phyloP scores from a whole-genome alignment of 2,329 filamentous ascomycete species.

The Ophiostoma fasciatum region DNA sequence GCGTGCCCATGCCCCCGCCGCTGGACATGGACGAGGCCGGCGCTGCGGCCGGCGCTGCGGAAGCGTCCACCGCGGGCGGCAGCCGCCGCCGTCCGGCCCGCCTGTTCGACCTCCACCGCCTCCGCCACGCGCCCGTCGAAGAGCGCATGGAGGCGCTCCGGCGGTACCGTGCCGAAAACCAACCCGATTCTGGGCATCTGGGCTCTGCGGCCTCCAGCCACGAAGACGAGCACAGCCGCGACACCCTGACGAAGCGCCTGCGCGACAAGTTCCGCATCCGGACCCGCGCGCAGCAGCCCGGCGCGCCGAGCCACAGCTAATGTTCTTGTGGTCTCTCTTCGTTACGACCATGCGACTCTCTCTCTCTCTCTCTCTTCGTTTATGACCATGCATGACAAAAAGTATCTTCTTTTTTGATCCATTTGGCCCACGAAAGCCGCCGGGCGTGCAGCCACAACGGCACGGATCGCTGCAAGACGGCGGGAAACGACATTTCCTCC shows the following conservation, averaged over 20 bases:
- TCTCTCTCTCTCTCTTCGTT: too few species aligned
- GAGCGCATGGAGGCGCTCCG: constrained; percentile 48
- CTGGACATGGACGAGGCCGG: constrained; percentile 23
- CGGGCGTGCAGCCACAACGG: too few species aligned
- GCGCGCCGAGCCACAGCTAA: constrained; percentile 1
- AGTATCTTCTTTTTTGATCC: too few species aligned
- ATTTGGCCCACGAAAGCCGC: too few species aligned
- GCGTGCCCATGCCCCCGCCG: constrained; percentile 23
- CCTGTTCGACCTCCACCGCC: constrained; percentile 39
- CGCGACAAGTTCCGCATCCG: constrained; percentile 38
- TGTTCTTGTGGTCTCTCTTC: too few species aligned
- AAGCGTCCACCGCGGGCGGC: background rate
- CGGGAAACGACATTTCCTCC: too few species aligned
- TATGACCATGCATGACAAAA: too few species aligned
- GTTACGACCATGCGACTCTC: too few species aligned
- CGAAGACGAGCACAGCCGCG: constrained; percentile 22
- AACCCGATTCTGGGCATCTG: too few species aligned
- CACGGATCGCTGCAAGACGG: too few species aligned
- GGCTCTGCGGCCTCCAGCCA: too few species aligned
- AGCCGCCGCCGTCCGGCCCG: constrained; percentile 30
- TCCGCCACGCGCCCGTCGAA: constrained; percentile 43
- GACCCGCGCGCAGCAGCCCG: constrained; percentile 26
- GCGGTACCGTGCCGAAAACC: constrained; percentile 27
- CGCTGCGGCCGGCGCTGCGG: constrained; percentile 16
- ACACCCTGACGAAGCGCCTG: constrained; percentile 32